phyloP scores from a whole-genome alignment of 225 moss, liverwort and hornwort genomes.

The Marchantia paleacea region DNA sequence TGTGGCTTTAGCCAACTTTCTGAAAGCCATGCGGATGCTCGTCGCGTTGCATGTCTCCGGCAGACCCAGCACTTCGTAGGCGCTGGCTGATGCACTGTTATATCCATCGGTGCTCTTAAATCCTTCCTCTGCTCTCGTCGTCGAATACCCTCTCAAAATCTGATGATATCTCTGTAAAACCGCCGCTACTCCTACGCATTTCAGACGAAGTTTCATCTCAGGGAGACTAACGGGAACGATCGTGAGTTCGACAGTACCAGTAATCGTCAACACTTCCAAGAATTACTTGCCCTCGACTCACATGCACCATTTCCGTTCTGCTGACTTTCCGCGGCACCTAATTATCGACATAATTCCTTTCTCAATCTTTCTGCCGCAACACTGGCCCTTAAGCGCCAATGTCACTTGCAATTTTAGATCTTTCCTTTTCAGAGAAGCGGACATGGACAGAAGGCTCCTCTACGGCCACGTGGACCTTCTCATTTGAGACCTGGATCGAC shows the following conservation, averaged over 20 bases:
- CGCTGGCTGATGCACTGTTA: slow-evolving; percentile 35
- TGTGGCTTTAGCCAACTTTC: slow-evolving; percentile 84
- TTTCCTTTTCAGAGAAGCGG: neutral
- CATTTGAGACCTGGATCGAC: neutral
- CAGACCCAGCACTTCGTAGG: slow-evolving; percentile 83
- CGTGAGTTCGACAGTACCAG: neutral
- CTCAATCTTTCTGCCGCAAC: too few relatives aligned
- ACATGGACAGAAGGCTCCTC: neutral
- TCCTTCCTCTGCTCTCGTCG: neutral
- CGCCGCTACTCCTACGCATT: slow-evolving; percentile 1
- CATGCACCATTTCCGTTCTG: too few relatives aligned
- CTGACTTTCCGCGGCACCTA: too few relatives aligned
- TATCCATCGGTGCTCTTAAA: neutral
- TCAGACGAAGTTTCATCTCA: slow-evolving; percentile 30
- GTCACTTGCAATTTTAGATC: neutral
- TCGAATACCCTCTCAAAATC: slow-evolving; percentile 11
- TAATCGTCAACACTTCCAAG: neutral
- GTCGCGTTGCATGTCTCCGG: slow-evolving; percentile 46
- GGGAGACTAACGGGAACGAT: neutral
- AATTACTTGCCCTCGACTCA: neutral
- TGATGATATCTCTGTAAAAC: slow-evolving; percentile 18
- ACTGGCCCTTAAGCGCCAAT: neutral
- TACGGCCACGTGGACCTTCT: neutral
- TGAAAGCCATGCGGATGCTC: slow-evolving; percentile 62
- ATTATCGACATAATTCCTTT: too few relatives aligned